Base-by-base conservation (phyloP, 192 early-diverging fungal genomes). In the Jimgerdemannia flammicorona region DNA sequence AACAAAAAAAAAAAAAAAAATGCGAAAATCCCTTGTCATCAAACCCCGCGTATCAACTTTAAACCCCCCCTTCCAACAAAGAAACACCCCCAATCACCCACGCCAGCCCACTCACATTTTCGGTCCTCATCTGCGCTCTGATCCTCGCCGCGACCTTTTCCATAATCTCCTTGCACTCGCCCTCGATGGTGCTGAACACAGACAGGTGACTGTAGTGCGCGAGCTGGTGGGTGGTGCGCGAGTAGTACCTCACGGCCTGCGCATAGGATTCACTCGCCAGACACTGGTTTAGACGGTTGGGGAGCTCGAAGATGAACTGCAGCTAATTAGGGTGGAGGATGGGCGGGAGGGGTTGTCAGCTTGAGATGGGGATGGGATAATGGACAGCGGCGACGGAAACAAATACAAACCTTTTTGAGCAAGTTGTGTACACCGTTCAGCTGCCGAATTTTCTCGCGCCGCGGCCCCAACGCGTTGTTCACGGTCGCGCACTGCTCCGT, bases 251-350 rank as follows among this genome's bases (percentile, higher is more conserved):
- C 1, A 96, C 96, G 0, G 96, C 95, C 64, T 93, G 89, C 4
- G 87, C 83, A 86, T 92, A 92, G 70, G 87, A 77, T 3, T 83
- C 84, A 29, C 81, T 77, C 20, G 87, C 78, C 20, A 94, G 79
- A 59, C 87, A 89, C 70, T 85, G 78, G 8, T 85, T 82, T 18
- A 99, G 87, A 75, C 91, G 84, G 3, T 84, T 85, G 4, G 97
- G 97, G 66, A 99, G 78, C 43, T 94, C 95, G 81, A 94, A 95
- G 14, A 99, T 88, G 73, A 96, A 93, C 79, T 96, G 94, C 54
- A 98, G 86, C 75, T 89, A 85, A 64, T 64, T 18, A 2, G 6
- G 14, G 6, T 14, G 14, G 14, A 10, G 49, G 14, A 59, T 59
- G 14, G 6, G 8, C 49, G 49, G 49, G 29, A 29, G n/a, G n/a